Base-by-base conservation (phyloP, 2,329 filamentous ascomycete species). In the Teratosphaeria zuluensis region DNA sequence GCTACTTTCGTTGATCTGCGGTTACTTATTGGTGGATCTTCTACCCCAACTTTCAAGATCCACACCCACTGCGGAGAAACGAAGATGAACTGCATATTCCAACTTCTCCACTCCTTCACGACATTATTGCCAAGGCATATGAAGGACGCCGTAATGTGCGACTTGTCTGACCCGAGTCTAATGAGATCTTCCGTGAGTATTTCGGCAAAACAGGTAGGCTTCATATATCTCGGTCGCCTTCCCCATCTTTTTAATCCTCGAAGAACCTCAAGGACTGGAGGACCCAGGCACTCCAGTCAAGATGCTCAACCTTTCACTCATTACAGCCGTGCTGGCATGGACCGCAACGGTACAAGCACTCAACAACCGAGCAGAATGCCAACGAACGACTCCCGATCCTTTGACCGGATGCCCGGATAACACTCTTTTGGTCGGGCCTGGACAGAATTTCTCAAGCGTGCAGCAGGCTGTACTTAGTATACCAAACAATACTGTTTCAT, bases 391-490 rank as follows among this genome's bases (percentile, higher is more conserved):
- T 1, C 62, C 56, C 11, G 64, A 73, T 19, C 72, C 73, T 4
- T 65, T 76, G 3, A 65, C 70, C 7, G 75, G 73, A 11, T 78
- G 76, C 61, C 74, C 75, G 1, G 51, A 62, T 30, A 63, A 66
- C 30, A 72, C 70, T 1, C 56, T 71, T 9, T 64, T 71, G n/a
- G 70, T 72, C 24, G 65, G 65, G 1, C 62, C 66, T 9, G 53
- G 51, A 21, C 53, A 59, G 31, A 61, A 63, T 6, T 69, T 65
- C 64, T 68, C 66, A 2, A 77, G 72, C 12, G 72, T 81, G 35
- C 79, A 81, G 68, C 74, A 73, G 2, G 79, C 79, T 21, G 73
- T 81, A 35, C 66, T 74, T 11, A 77, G 77, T 51, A 68, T 81
- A 3, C 76, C 77, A 0, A 69, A 76, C 54, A 72, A 80, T 64